Conservation (phyloP, 306 rosid species). For the Styphnolobium japonicum region DNA sequence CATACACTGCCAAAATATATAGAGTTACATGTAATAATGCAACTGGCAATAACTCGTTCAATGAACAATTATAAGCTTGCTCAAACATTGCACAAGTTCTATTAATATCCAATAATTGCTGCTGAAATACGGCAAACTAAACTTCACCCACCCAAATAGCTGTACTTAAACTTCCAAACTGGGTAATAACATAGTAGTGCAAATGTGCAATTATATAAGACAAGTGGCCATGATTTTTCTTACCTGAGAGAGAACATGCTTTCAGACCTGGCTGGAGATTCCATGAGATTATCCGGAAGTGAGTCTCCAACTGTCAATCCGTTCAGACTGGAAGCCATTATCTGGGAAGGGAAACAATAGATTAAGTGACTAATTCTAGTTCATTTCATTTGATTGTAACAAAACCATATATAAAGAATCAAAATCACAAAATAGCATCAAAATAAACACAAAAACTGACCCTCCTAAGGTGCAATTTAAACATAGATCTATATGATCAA, state of each 20-base stretch:
- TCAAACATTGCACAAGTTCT: neutral
- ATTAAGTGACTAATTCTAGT: neutral
- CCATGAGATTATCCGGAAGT: constrained; percentile 89
- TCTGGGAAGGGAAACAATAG: constrained; percentile 40
- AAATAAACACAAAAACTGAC: neutral
- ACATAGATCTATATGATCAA: neutral
- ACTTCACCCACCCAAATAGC: neutral
- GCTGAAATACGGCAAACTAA: neutral
- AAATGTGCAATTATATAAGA: neutral
- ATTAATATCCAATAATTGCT: neutral
- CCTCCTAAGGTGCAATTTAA: neutral
- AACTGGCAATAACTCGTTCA: neutral
- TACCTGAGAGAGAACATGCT: constrained; percentile 70
- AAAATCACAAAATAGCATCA: neutral
- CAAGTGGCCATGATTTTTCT: neutral
- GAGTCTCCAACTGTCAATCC: constrained; percentile 97
- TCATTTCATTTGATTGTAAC: constrained; percentile 6
- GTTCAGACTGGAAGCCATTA: constrained; percentile 98
- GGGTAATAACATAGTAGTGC: neutral
- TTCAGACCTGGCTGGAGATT: constrained; percentile 94
- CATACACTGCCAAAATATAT: constrained; percentile 5
- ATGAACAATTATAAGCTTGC: neutral
- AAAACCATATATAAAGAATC: neutral
- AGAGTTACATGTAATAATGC: neutral
- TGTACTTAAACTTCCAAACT: neutral